These are phyloP conservation scores for Rickenella mellea DNA, from an alignment of 768 basidiomycete genomes.

Conservation along the genomic window DNA sequence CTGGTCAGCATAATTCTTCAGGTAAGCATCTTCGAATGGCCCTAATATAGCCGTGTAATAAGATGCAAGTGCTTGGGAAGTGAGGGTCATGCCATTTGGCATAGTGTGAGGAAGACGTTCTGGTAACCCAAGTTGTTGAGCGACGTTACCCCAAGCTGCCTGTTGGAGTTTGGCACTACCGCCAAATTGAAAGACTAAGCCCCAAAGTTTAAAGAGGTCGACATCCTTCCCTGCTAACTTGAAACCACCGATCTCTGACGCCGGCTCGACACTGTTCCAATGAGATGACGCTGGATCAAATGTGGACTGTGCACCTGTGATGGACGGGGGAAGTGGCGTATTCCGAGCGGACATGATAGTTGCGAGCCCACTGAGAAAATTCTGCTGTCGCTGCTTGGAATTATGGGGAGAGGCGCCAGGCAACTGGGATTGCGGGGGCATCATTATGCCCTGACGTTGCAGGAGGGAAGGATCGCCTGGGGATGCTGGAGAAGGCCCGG, in stretches of 20 bases:
- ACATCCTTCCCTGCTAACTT: constrained; percentile 67
- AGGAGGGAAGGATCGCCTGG: constrained; percentile 28
- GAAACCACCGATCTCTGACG: constrained; percentile 51
- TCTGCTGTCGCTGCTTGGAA: constrained; percentile 43
- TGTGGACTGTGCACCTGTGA: constrained; percentile 52
- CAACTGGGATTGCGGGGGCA: constrained; percentile 25
- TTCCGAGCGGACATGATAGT: constrained; percentile 46
- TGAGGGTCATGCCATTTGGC: constrained; percentile 36
- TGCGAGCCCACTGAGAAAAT: constrained; percentile 54
- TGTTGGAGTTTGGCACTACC: constrained; percentile 39
- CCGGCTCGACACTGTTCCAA: constrained; percentile 60
- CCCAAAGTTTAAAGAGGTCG: constrained; percentile 70
- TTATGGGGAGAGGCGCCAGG: constrained; percentile 26
- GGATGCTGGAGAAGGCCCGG: constrained; percentile 22
- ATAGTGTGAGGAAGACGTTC: constrained; percentile 41
- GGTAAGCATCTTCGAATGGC: constrained; percentile 67
- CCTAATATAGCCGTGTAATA: constrained; percentile 54
- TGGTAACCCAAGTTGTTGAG: constrained; percentile 51
- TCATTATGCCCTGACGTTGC: constrained; percentile 8
- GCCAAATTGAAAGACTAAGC: constrained; percentile 47
- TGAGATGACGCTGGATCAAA: constrained; percentile 56
- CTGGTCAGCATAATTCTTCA: constrained; percentile 57
- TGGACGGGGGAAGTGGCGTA: constrained; percentile 63
- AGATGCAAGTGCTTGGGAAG: constrained; percentile 41
- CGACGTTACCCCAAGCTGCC: constrained; percentile 47